Percentiles rank a stretch among this genome's conserved stretches.
Evolutionary conservation across 1,284 basidiomycete species (phyloP).

Genomic region (Ceratobasidium sp.): DNA sequence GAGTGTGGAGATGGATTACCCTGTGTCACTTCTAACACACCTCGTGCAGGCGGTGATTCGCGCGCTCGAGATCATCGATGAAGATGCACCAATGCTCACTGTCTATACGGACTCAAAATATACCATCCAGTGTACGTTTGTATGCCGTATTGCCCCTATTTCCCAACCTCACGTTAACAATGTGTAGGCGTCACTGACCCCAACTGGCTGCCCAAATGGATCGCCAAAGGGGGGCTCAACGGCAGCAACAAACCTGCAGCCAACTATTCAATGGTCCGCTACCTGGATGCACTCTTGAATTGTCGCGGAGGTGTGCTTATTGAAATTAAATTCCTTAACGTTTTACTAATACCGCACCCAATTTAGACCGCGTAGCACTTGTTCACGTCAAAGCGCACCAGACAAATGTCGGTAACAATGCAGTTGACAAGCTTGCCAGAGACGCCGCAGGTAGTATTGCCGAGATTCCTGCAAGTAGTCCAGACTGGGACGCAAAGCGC

Average conservation of each 20-base stretch:
- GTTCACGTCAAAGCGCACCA: slow-evolving; percentile 9
- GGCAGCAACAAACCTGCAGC: neutral
- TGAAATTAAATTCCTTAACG: neutral
- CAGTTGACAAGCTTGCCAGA: slow-evolving; percentile 9
- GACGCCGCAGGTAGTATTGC: neutral
- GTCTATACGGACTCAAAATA: slow-evolving; percentile 34
- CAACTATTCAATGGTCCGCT: slow-evolving; percentile 42
- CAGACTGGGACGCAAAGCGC: slow-evolving; percentile 21
- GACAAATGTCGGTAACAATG: slow-evolving; percentile 24
- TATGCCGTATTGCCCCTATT: neutral
- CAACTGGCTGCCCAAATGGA: slow-evolving; percentile 44
- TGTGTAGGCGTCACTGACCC: neutral
- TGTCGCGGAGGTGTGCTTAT: slow-evolving; percentile 17
- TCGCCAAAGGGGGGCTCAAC: slow-evolving; percentile 27
- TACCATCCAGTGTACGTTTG: slow-evolving; percentile 2
- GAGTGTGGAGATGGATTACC: slow-evolving; percentile 51
- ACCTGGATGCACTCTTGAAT: slow-evolving; percentile 25
- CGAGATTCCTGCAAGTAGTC: neutral
- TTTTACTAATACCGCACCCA: neutral
- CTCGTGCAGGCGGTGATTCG: slow-evolving; percentile 18
- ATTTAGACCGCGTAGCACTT: slow-evolving; percentile 19
- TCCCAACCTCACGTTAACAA: slow-evolving; percentile 5
- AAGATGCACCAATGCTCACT: neutral
- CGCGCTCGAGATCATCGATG: slow-evolving; percentile 31
- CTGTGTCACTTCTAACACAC: neutral